A percentile compares a stretch with the other conserved stretches of the same genome.
Conservation (phyloP, 108 stramenopile species). For the Fistulifera pelliculosa region DNA sequence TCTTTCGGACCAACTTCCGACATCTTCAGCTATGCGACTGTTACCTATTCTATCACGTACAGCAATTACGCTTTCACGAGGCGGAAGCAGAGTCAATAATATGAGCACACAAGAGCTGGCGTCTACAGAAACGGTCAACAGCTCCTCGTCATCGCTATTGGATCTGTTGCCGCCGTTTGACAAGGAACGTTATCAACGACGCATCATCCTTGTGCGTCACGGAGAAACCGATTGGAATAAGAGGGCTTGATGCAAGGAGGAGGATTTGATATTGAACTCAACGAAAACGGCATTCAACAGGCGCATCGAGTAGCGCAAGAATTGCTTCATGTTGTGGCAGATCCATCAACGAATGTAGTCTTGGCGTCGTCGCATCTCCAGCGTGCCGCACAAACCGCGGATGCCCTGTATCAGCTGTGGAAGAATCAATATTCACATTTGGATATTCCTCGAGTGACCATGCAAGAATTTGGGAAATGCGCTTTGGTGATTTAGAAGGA, state of each 20-base stretch:
- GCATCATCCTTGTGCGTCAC: conserved; percentile 32
- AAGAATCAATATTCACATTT: conserved; percentile 4
- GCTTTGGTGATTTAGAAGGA: conserved; percentile 40
- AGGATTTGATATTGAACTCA: conserved; percentile 33
- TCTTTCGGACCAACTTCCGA: too few relatives aligned
- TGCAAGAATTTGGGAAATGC: conserved; percentile 33
- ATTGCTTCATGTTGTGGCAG: not conserved
- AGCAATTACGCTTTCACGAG: too few relatives aligned
- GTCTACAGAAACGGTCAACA: too few relatives aligned
- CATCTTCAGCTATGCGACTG: too few relatives aligned
- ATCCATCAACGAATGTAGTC: conserved; percentile 19
- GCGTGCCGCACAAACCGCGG: conserved; percentile 34
- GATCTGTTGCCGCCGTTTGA: conserved; percentile 2
- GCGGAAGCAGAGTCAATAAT: too few relatives aligned
- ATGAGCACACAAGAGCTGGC: too few relatives aligned
- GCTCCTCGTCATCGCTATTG: not conserved
- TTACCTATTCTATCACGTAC: too few relatives aligned
- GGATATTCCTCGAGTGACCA: conserved; percentile 9
- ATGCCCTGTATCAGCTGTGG: conserved; percentile 11
- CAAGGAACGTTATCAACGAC: not conserved
- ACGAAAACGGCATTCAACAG: conserved; percentile 26
- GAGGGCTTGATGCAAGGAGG: conserved; percentile 36
- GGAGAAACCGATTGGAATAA: conserved; percentile 44
- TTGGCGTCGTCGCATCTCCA: conserved; percentile 22
- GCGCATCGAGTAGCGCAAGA: conserved; percentile 15